A percentile compares a stretch with the other conserved stretches of the same genome.
These are phyloP conservation scores for Nicotiana knightiana DNA, from an alignment of 257 asterid genomes.

Conservation along the genomic window DNA sequence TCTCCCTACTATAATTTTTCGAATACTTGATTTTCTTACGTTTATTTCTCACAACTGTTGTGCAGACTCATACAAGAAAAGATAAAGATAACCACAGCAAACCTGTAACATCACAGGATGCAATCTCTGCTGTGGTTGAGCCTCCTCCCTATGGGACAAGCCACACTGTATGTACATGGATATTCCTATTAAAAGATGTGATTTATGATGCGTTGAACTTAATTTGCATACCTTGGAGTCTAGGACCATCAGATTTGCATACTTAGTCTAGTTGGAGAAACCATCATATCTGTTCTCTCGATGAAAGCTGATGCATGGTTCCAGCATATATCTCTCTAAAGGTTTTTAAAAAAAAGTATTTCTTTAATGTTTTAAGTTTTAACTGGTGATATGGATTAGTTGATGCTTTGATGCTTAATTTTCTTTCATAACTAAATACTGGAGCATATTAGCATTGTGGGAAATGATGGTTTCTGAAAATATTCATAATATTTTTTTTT, in stretches of 20 bases:
- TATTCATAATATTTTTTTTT: neutral
- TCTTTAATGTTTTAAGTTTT: neutral
- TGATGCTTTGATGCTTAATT: neutral
- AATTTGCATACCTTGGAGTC: neutral
- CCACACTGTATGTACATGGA: slow-evolving; percentile 49
- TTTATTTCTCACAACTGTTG: slow-evolving; percentile 19
- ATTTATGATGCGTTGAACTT: neutral
- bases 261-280: neutral
- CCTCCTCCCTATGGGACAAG: slow-evolving; percentile 79
- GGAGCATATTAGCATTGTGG: neutral
- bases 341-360: neutral
- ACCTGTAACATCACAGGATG: slow-evolving; percentile 37
- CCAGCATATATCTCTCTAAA: neutral
- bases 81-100: slow-evolving; percentile 29
- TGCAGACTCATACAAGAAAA: slow-evolving; percentile 85
- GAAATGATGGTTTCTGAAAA: neutral
- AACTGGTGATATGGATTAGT: neutral
- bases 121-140: slow-evolving; percentile 46
- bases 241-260: neutral
- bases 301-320: neutral
- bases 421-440: neutral
- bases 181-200: slow-evolving; percentile 1
- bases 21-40: neutral
- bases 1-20: neutral
- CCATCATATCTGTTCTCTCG: neutral